phyloP scores from a whole-genome alignment of 2,329 filamentous ascomycete genomes.

The Parafenestella ontariensis region DNA sequence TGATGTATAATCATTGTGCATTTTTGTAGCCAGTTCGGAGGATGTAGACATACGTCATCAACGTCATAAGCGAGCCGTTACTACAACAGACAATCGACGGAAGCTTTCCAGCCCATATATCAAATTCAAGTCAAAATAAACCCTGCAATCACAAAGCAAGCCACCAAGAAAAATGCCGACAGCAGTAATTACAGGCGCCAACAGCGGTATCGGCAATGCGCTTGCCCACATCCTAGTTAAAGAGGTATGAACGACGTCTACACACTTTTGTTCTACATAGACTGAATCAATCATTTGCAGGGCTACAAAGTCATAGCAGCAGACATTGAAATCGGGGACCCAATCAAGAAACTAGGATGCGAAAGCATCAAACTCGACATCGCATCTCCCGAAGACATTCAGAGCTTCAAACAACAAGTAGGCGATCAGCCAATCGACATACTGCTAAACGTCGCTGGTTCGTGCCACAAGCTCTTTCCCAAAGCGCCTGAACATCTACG shows the following conservation, averaged over 20 bases:
- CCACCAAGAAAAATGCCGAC: slow-evolving; percentile 41
- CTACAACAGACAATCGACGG: neutral
- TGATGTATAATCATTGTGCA: too few relatives aligned
- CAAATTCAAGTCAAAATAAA: neutral
- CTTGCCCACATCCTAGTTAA: slow-evolving; percentile 41
- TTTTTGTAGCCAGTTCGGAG: too few relatives aligned
- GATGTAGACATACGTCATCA: neutral
- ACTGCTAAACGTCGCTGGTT: slow-evolving; percentile 47
- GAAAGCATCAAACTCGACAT: slow-evolving; percentile 45
- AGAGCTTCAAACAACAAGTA: slow-evolving; percentile 40
- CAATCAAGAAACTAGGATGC: slow-evolving; percentile 42
- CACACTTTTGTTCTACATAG: too few relatives aligned
- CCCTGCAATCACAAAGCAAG: neutral
- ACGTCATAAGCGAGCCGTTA: neutral
- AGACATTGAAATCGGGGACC: slow-evolving; percentile 37
- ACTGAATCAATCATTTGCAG: slow-evolving; percentile 14
- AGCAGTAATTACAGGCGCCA: slow-evolving; percentile 52
- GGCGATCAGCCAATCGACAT: slow-evolving; percentile 44
- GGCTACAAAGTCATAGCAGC: slow-evolving; percentile 43
- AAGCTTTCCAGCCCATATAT: neutral
- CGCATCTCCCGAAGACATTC: slow-evolving; percentile 43
- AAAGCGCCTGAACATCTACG: too few relatives aligned
- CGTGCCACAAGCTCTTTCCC: neutral
- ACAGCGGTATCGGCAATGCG: slow-evolving; percentile 51
- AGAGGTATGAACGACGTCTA: slow-evolving; percentile 19